Base-by-base conservation (phyloP, 2,329 filamentous ascomycete species). In the Cordyceps militaris region DNA sequence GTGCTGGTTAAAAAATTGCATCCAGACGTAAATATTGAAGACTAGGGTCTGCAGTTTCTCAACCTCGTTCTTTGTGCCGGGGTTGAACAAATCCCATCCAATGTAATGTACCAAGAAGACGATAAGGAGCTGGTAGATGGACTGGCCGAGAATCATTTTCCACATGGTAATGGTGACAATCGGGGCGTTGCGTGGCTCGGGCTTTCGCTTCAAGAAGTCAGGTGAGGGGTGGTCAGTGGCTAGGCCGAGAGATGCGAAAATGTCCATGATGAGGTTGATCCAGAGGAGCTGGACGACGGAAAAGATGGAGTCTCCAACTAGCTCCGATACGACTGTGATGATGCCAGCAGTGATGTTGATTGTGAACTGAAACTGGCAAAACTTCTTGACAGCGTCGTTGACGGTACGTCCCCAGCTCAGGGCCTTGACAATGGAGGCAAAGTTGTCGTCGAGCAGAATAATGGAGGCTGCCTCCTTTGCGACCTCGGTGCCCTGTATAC, bases 11-110 rank as follows among this genome's bases (percentile, higher is more conserved):
- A 93, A 93, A 62, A 94, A 89, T 63, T 93, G 89, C 87, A 93
- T 91, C 87, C 88, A 92, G 46, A 92, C 87, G 64, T 92, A 93
- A 0, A 87, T 88, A 72, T 93, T 94, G 77, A 93, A 92, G 5
- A 93, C 85, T 11, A 93, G 76, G 1, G 88, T 90, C 57, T 83
- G 72, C 53, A 88, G 72, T 56, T 82, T 71, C 10, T 48, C 56
- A 1, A 38, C 19, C 10, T 63, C 59, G 1, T 49, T 38, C 1
- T 49, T 11, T 11, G 40, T 57, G 28, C 32, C 48, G 5, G 61
- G 58, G 11, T 57, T 32, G 23, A 82, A 71, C 59, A 83, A 77
- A 59, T 78, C 79, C 59, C 76, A 71, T 38, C 82, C 80, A 2
- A 78, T 78, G 62, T 82, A 81, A 61, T 83, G 81, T 52, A 91